These are phyloP conservation scores for Globomyces sp. DNA, from an alignment of 371 early-diverging fungal species.

Conservation along the genomic window DNA sequence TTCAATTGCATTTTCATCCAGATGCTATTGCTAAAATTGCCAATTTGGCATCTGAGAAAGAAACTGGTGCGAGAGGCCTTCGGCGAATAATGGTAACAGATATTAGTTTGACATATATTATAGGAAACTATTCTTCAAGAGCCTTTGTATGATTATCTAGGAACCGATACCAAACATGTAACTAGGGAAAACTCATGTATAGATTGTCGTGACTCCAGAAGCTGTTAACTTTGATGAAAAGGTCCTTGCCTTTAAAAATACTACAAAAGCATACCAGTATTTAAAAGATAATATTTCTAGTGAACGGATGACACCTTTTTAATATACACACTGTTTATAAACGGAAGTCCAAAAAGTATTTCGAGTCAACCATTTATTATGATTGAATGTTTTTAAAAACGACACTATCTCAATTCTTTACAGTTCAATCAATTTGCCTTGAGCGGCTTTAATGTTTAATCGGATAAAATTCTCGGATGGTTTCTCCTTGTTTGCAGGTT, in stretches of 20 bases:
- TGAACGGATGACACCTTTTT: too few species aligned
- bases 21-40: conserved; percentile 70
- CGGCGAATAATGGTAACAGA: conserved; percentile 69
- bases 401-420: too few species aligned
- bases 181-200: too few species aligned
- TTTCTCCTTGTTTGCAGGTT: background rate
- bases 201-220: conserved; percentile 18
- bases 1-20: conserved; percentile 69
- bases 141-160: conserved; percentile 30
- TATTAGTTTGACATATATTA: too few species aligned
- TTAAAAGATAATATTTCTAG: too few species aligned
- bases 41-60: conserved; percentile 70
- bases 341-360: too few species aligned
- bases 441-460: background rate
- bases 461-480: background rate
- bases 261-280: too few species aligned
- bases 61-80: conserved; percentile 88
- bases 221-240: background rate
- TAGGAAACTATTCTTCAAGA: conserved; percentile 28
- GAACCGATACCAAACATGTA: conserved; percentile 20
- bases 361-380: too few species aligned
- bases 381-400: too few species aligned
- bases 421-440: background rate
- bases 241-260: background rate
- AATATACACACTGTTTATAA: too few species aligned